These are phyloP conservation scores for Lophium mytilinum DNA, from an alignment of 495 filamentous ascomycete genomes.

Conservation along the genomic window DNA sequence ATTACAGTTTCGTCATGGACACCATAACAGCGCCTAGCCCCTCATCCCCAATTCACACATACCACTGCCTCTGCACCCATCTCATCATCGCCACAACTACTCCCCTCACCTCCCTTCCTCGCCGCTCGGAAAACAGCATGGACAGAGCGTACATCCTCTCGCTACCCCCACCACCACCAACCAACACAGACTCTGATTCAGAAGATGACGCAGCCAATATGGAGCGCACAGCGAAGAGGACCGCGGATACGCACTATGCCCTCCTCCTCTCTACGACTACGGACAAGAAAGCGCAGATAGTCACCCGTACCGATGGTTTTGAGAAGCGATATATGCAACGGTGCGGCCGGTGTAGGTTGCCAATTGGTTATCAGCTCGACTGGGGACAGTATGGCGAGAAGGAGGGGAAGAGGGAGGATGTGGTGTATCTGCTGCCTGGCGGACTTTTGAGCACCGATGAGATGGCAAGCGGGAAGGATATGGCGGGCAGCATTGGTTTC, in stretches of 20 bases:
- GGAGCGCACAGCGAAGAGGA: neutral
- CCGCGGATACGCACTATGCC: constrained; percentile 33
- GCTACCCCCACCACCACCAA: constrained; percentile 22
- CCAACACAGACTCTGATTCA: constrained; percentile 2
- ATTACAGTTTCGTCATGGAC: too few relatives aligned
- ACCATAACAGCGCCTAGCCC: too few relatives aligned
- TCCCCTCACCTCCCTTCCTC: constrained; percentile 45
- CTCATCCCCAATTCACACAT: constrained; percentile 45
- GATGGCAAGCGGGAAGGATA: constrained; percentile 28
- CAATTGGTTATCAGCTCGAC: constrained; percentile 55
- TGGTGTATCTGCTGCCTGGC: constrained; percentile 51
- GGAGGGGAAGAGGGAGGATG: constrained; percentile 33
- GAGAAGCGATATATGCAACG: constrained; percentile 56
- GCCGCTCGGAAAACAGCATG: constrained; percentile 38
- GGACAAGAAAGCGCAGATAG: constrained; percentile 45
- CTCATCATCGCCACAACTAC: constrained; percentile 62
- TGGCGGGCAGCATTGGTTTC: neutral
- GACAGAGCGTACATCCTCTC: constrained; percentile 34
- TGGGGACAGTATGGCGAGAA: constrained; percentile 31
- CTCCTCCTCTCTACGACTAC: constrained; percentile 43
- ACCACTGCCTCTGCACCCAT: constrained; percentile 70
- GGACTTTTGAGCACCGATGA: constrained; percentile 31
- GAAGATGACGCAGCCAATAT: neutral
- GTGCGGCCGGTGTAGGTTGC: constrained; percentile 56
- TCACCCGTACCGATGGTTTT: constrained; percentile 60